Evolutionary conservation across 139 green algal species (phyloP).

Genomic region (Coelastrella sp.): DNA sequence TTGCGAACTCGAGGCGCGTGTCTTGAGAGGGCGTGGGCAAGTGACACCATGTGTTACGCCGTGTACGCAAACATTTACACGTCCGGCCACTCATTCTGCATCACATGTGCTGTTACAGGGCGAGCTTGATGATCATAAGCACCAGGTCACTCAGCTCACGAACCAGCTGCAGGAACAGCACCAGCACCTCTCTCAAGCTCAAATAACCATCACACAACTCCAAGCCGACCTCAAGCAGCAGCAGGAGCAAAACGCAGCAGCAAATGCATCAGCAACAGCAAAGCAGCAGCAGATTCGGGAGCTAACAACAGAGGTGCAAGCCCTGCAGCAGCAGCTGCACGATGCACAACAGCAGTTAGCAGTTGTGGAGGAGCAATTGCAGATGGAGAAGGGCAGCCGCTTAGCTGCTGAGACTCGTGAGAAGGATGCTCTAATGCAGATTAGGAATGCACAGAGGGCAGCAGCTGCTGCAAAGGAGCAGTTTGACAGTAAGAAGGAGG

Average conservation of each 20-base stretch:
- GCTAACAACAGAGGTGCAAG: not conserved
- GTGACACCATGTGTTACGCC: too few relatives aligned
- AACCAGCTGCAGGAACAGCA: not conserved
- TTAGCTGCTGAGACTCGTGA: not conserved
- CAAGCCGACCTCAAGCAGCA: not conserved
- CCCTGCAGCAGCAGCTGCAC: constrained; percentile 2
- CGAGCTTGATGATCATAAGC: not conserved
- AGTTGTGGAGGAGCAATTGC: not conserved
- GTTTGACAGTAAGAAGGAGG: constrained; percentile 8
- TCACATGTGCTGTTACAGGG: not conserved
- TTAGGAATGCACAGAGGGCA: not conserved
- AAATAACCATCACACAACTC: not conserved
- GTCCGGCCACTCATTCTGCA: too few relatives aligned
- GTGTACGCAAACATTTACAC: too few relatives aligned
- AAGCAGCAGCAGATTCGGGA: constrained; percentile 3
- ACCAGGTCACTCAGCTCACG: not conserved
- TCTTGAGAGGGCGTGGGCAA: too few relatives aligned
- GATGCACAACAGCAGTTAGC: not conserved
- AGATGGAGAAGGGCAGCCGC: not conserved
- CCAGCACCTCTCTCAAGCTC: not conserved
- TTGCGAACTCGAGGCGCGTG: too few relatives aligned
- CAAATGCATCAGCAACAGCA: not conserved
- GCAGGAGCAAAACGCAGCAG: constrained; percentile 8
- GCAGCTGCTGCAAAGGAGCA: not conserved
- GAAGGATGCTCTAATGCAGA: not conserved